Percentiles rank a stretch among this genome's conserved stretches.
Conservation (phyloP, 2,329 filamentous ascomycete species). For the Colletotrichum caudatum region DNA sequence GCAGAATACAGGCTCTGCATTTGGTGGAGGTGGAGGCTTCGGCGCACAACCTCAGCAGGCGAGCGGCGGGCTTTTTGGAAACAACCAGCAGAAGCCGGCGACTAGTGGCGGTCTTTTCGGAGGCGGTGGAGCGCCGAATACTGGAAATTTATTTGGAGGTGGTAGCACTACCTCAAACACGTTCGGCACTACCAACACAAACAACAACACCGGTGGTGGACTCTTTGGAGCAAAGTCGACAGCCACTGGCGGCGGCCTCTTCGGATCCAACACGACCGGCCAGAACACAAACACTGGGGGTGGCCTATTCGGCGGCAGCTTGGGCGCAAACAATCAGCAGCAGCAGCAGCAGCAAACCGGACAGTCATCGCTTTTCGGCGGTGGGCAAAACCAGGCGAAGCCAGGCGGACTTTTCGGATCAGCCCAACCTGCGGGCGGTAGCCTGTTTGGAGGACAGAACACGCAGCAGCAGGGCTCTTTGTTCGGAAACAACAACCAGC, state of each 20-base stretch:
- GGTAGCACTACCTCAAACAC: constrained; percentile 53
- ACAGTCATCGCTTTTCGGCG: constrained; percentile 62
- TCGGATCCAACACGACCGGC: constrained; percentile 52
- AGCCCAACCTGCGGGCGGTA: constrained; percentile 56
- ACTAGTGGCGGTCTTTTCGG: constrained; percentile 41
- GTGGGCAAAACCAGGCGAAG: constrained; percentile 66
- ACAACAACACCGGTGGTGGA: constrained; percentile 51
- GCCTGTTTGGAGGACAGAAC: constrained; percentile 66
- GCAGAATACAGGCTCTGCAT: constrained; percentile 44
- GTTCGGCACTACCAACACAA: constrained; percentile 59
- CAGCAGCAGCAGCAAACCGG: constrained; percentile 55
- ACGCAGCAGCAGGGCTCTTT: constrained; percentile 60
- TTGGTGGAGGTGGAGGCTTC: constrained; percentile 45
- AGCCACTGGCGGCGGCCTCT: constrained; percentile 60
- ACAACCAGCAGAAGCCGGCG: constrained; percentile 41
- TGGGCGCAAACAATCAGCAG: constrained; percentile 49
- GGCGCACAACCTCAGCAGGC: constrained; percentile 45
- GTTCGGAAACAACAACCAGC: constrained; percentile 61
- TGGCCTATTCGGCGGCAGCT: constrained; percentile 66
- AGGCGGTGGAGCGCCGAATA: constrained; percentile 46
- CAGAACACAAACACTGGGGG: constrained; percentile 51
- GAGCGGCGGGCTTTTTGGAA: constrained; percentile 47
- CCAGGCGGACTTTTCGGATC: constrained; percentile 67
- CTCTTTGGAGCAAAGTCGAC: constrained; percentile 58
- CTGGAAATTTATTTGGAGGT: constrained; percentile 55